Evolutionary conservation across 306 rosid species (phyloP), one percentile per base, ranked within the genome.

Genomic region (Astragalus membranaceus): DNA sequence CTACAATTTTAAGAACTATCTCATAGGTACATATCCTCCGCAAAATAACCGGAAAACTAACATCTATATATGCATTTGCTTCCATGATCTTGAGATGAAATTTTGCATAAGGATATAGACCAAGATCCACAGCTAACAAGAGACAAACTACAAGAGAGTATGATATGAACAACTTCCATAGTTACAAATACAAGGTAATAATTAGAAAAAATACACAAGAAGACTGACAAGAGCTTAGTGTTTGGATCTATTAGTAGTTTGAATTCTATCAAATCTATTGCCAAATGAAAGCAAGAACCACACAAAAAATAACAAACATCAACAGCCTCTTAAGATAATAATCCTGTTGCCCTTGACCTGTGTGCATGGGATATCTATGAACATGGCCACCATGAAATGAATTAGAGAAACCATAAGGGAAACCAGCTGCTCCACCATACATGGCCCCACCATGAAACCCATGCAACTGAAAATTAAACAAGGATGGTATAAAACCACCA

Each of bases 401-500:
- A 80, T 82, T 70, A 37, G 92, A 79, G 72, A 70, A 84, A 23
- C 96, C 94, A 10, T 84, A 83, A 16, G 96, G 91, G 61, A 82
- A 84, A 50, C 87, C 87, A 47, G 87, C 70, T 10, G 78, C 78
- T 32, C 86, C 84, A 71, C 94, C 88, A 51, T 82, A 85, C 83
- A 88, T 75, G 60, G 85, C 15, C 11, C 85, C 85, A 65, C 80
- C 86, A 14, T 86, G 89, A 70, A 85, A 84, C 2, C 97, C 96
- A 64, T 91, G 89, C 77, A 88, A 15, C 67, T 87, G 97, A 73
- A 91, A 81, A 78, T 85, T 88, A 23, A 91, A 82, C 23, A 91
- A 52, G 33, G 91, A 85, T 8, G 96, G 97, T 50, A 91, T 80
- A 47, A 91, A 78, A 61, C 97, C 96, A 44, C 96, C 93, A 61